Evolutionary conservation across 176 grass and related monocot genomes (phyloP).

Genomic region (Oryza glaberrima): DNA sequence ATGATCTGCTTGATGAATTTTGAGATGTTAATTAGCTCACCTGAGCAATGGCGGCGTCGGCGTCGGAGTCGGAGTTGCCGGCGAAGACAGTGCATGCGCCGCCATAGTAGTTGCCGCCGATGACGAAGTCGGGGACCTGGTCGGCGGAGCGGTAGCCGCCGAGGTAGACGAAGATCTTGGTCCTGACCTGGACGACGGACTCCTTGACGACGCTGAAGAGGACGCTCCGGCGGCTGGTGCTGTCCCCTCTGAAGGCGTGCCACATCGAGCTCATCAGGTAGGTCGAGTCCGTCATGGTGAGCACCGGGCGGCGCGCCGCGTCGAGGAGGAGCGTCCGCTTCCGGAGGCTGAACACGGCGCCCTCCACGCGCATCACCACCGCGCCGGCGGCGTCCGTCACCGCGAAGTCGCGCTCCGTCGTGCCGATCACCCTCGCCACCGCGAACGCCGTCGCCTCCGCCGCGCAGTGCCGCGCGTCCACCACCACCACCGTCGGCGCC

Average conservation of each 20-base stretch:
- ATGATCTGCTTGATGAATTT: neutral
- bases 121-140: slow-evolving; percentile 45
- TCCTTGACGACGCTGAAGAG: slow-evolving; percentile 52
- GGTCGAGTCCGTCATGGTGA: slow-evolving; percentile 49
- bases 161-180: slow-evolving; percentile 54
- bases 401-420: slow-evolving; percentile 46
- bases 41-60: slow-evolving; percentile 39
- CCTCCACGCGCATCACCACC: slow-evolving; percentile 56
- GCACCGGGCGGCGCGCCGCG: slow-evolving; percentile 32
- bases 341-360: slow-evolving; percentile 41
- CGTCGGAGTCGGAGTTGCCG: slow-evolving; percentile 15
- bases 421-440: slow-evolving; percentile 53
- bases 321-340: slow-evolving; percentile 50
- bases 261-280: slow-evolving; percentile 23
- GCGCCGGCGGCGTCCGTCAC: slow-evolving; percentile 50
- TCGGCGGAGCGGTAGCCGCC: slow-evolving; percentile 37
- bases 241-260: slow-evolving; percentile 57
- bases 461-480: slow-evolving; percentile 52
- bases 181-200: slow-evolving; percentile 32
- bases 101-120: slow-evolving; percentile 52
- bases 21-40: neutral
- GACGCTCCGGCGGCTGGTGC: slow-evolving; percentile 37
- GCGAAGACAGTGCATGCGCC: slow-evolving; percentile 35
- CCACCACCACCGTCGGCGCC: slow-evolving; percentile 29
- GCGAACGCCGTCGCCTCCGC: slow-evolving; percentile 42